These are phyloP conservation scores for Crithidia sp. DNA, from an alignment of 208 protist genomes.

Conservation along the genomic window DNA sequence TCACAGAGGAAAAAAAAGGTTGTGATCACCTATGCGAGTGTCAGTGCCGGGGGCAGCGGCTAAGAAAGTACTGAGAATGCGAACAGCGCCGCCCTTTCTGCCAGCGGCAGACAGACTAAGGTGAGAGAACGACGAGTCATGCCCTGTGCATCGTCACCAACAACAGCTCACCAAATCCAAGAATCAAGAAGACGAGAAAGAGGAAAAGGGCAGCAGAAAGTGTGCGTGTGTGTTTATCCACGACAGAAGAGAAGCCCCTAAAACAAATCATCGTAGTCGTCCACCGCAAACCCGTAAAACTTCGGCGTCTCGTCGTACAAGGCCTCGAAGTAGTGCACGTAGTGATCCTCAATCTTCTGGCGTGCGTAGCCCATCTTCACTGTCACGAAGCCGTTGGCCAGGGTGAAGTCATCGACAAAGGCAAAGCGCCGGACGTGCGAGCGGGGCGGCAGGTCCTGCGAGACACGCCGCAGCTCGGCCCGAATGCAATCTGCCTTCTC, in stretches of 20 bases:
- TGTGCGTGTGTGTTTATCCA: background rate
- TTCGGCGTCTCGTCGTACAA: slow-evolving; percentile 91
- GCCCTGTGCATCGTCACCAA: too few species aligned
- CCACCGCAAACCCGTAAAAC: slow-evolving; percentile 92
- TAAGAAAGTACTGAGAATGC: background rate
- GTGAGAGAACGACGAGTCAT: too few species aligned
- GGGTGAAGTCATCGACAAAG: slow-evolving; percentile 91
- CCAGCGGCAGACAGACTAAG: too few species aligned
- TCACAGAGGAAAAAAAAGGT: background rate
- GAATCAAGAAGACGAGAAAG: background rate
- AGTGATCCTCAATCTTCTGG: slow-evolving; percentile 86
- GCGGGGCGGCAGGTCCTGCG: slow-evolving; percentile 74
- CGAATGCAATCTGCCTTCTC: slow-evolving; percentile 92
- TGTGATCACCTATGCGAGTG: background rate
- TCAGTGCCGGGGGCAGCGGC: background rate
- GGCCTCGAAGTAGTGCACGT: slow-evolving; percentile 90
- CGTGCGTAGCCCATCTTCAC: slow-evolving; percentile 89
- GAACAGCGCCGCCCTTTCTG: background rate
- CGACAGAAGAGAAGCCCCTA: slow-evolving; percentile 23
- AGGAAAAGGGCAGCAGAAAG: background rate
- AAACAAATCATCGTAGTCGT: slow-evolving; percentile 93
- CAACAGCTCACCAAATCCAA: too few species aligned
- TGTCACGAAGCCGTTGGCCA: slow-evolving; percentile 91
- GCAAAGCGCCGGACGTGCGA: slow-evolving; percentile 88
- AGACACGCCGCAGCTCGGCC: slow-evolving; percentile 82